Evolutionary conservation across 371 early-diverging fungal genomes (phyloP).

Genomic region (Syncephalastrum monosporum): DNA sequence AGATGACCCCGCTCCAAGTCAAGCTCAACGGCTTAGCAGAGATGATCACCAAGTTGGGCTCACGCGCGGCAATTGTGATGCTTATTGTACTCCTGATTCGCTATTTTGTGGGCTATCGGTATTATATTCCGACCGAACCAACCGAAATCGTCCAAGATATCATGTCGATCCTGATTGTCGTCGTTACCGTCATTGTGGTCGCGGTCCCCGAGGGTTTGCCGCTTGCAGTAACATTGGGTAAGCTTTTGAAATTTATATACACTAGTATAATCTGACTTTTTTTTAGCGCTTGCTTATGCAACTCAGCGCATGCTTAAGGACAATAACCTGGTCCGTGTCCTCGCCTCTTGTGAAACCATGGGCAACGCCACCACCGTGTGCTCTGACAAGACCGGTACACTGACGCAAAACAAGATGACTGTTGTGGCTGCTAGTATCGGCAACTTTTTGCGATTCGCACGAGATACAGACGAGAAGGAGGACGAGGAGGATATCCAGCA

Average conservation of each 20-base stretch:
- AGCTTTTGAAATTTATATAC: neutral
- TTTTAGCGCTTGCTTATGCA: slow-evolving; percentile 72
- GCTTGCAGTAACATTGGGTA: slow-evolving; percentile 70
- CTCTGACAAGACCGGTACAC: slow-evolving; percentile 90
- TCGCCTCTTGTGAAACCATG: slow-evolving; percentile 95
- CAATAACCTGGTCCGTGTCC: slow-evolving; percentile 86
- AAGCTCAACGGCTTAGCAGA: slow-evolving; percentile 71
- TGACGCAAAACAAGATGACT: slow-evolving; percentile 90
- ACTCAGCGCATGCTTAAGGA: slow-evolving; percentile 85
- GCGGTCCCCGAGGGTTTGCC: slow-evolving; percentile 88
- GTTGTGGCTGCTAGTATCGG: slow-evolving; percentile 73
- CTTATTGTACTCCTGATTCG: slow-evolving; percentile 60
- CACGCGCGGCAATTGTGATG: slow-evolving; percentile 67
- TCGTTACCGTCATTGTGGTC: slow-evolving; percentile 74
- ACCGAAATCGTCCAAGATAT: slow-evolving; percentile 44
- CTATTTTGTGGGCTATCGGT: slow-evolving; percentile 49
- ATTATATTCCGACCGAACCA: slow-evolving; percentile 14
- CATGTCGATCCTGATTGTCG: slow-evolving; percentile 62
- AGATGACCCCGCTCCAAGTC: slow-evolving; percentile 70
- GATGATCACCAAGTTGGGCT: slow-evolving; percentile 70
- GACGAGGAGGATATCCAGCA: slow-evolving; percentile 67
- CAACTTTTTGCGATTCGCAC: slow-evolving; percentile 34
- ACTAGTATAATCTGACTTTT: slow-evolving; percentile 13
- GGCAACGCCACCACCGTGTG: slow-evolving; percentile 91
- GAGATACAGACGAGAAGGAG: slow-evolving; percentile 27